A percentile compares a stretch with the other conserved stretches of the same genome.
Conservation (phyloP, 805 yeast genomes). For the Ogataea naganishii region DNA sequence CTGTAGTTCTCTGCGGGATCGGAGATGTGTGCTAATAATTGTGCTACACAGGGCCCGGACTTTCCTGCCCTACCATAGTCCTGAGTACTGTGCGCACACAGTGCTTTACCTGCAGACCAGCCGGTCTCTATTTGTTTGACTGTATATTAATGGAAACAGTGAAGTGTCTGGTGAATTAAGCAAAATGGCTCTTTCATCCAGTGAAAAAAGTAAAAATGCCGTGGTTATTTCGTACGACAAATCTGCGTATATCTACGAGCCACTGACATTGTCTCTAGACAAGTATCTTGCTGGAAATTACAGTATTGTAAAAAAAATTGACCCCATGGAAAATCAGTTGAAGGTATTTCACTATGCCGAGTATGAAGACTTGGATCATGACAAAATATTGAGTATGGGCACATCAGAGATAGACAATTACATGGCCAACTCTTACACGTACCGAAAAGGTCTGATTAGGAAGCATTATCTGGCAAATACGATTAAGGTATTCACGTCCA, state of each 20-base stretch:
- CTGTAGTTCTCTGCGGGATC: no score
- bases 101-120: no score
- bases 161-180: no score
- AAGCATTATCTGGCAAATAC: conserved; percentile 87
- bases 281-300: conserved; percentile 8
- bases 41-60: no score
- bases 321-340: conserved; percentile 5
- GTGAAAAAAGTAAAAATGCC: no score
- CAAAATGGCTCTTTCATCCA: no score
- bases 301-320: conserved; percentile 5
- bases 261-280: conserved; percentile 29
- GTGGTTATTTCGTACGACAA: conserved; percentile 29
- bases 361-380: conserved; percentile 82
- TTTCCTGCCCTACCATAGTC: no score
- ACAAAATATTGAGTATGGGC: conserved; percentile 31
- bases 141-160: no score
- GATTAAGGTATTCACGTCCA: conserved; percentile 62
- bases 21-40: no score
- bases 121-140: no score
- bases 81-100: no score
- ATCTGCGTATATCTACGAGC: conserved; percentile 32
- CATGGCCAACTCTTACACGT: conserved; percentile 70
- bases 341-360: conserved; percentile 75
- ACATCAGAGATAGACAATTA: conserved; percentile 34
- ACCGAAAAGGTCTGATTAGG: conserved; percentile 83